Conservation (phyloP, 1,139 yeast genomes). For the Geotrichum armillariae region DNA sequence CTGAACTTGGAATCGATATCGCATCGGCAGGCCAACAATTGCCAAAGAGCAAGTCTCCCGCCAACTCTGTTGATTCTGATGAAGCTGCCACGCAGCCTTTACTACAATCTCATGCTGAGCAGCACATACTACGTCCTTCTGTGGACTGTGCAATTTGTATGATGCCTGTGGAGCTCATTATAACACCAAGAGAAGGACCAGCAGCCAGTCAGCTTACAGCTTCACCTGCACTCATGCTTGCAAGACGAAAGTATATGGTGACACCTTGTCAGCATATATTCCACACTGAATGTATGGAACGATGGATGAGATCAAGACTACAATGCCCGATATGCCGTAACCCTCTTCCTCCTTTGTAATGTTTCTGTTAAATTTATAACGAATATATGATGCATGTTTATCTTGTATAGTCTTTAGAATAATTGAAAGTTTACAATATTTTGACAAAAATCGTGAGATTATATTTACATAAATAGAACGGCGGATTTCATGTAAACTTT, state of each 20-base stretch:
- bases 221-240: constrained; percentile 38
- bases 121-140: constrained; percentile 14
- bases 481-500: constrained; percentile 4
- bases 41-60: neutral
- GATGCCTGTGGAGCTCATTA: constrained; percentile 67
- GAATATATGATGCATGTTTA: neutral
- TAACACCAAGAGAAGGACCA: constrained; percentile 40
- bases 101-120: constrained; percentile 29
- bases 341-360: constrained; percentile 66
- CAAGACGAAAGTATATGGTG: constrained; percentile 63
- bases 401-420: neutral
- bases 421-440: neutral
- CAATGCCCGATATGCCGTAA: constrained; percentile 94
- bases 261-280: constrained; percentile 92
- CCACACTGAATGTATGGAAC: constrained; percentile 82
- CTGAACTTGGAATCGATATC: constrained; percentile 43
- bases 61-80: neutral
- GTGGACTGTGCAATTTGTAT: constrained; percentile 89
- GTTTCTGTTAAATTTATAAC: neutral
- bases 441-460: constrained; percentile 10
- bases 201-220: constrained; percentile 34
- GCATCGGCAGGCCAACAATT: constrained; percentile 11
- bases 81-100: constrained; percentile 1
- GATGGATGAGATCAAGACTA: constrained; percentile 89
- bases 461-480: constrained; percentile 6